Evolutionary conservation across 73 alveolate genomes (phyloP).

Genomic region (Symbiodinium natans): DNA sequence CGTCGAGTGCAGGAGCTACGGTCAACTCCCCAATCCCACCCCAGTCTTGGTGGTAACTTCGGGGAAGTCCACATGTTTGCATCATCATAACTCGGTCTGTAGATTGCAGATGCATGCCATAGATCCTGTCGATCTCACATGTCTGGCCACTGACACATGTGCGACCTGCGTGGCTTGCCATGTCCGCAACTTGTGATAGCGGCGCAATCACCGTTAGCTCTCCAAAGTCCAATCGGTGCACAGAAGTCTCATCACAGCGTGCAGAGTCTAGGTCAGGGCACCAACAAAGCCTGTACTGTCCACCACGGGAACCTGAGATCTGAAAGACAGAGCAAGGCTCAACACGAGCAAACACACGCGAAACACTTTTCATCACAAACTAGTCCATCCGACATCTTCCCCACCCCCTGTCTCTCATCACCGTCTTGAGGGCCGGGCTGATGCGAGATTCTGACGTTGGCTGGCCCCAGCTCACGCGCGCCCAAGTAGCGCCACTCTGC

Average conservation of each 20-base stretch:
- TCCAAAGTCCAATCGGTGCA: not conserved
- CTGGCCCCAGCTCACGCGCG: not conserved
- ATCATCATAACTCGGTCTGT: not conserved
- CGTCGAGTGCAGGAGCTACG: not conserved
- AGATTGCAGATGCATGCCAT: not conserved
- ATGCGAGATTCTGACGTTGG: not conserved
- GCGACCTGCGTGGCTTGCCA: not conserved
- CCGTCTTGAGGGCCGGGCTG: not conserved
- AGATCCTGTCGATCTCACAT: not conserved
- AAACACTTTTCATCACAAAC: too few relatives aligned
- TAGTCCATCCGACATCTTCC: not conserved
- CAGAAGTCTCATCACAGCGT: not conserved
- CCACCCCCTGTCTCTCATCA: not conserved
- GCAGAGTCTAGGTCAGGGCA: not conserved
- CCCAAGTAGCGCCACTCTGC: not conserved
- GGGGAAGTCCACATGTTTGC: not conserved
- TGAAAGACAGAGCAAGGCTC: too few relatives aligned
- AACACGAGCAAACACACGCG: not conserved
- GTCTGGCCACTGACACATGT: constrained; percentile 35
- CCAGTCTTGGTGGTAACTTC: not conserved
- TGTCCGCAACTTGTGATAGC: not conserved
- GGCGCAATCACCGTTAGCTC: constrained; percentile 9
- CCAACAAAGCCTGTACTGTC: not conserved
- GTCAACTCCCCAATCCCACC: not conserved
- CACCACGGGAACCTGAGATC: not conserved